These are phyloP conservation scores for Penicillium psychrosexuale DNA, from an alignment of 2,329 filamentous ascomycete species.

Conservation along the genomic window DNA sequence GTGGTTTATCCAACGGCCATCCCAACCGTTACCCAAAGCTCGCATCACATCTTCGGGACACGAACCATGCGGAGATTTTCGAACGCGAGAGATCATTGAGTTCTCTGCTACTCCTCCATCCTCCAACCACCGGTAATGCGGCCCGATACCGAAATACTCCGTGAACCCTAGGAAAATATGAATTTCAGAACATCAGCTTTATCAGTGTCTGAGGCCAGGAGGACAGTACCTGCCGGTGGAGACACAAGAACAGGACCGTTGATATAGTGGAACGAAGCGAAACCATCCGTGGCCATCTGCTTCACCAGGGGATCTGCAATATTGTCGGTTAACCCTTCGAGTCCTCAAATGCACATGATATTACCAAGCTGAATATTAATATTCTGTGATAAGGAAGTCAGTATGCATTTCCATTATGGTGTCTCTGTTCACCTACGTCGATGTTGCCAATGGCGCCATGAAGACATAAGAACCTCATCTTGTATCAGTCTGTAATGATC, in stretches of 20 bases:
- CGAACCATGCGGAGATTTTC: constrained; percentile 19
- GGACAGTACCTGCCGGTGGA: constrained; percentile 16
- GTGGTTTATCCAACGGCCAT: constrained; percentile 19
- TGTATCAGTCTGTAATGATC: constrained; percentile 2
- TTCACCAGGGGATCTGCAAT: constrained; percentile 19
- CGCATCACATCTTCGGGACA: constrained; percentile 22
- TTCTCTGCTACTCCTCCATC: constrained; percentile 23
- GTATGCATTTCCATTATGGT: not conserved
- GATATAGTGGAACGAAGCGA: constrained; percentile 23
- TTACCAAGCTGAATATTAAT: constrained; percentile 21
- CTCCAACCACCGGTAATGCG: constrained; percentile 23
- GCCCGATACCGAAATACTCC: constrained; percentile 22
- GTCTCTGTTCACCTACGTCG: constrained; percentile 17
- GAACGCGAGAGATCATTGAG: constrained; percentile 24
- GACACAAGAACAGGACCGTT: constrained; percentile 18
- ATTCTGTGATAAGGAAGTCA: constrained; percentile 10
- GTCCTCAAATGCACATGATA: not conserved
- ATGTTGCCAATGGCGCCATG: constrained; percentile 31
- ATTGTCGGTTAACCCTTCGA: not conserved
- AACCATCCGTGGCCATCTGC: constrained; percentile 15
- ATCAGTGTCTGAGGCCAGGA: not conserved
- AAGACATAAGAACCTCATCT: constrained; percentile 29
- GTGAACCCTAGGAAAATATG: constrained; percentile 13
- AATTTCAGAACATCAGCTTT: not conserved
- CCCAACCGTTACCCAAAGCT: constrained; percentile 13